phyloP scores from a whole-genome alignment of 768 basidiomycete species.

The Trichaptum fuscoviolaceum region DNA sequence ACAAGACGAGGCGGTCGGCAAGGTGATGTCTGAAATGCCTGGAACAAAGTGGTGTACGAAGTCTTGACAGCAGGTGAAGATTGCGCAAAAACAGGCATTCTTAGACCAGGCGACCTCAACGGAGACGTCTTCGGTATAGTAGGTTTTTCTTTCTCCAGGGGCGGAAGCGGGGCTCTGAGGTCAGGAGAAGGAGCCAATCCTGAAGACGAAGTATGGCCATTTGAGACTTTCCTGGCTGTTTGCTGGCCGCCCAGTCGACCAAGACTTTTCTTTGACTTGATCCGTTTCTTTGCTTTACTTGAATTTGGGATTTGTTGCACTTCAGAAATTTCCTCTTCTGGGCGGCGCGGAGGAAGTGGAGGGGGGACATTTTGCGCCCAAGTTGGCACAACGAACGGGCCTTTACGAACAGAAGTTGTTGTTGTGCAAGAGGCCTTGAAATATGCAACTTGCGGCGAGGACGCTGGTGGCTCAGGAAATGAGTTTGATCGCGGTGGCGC shows the following conservation, averaged over 20 bases:
- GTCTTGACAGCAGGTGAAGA: background rate
- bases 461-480: background rate
- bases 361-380: slow-evolving; percentile 1
- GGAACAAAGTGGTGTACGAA: background rate
- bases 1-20: background rate
- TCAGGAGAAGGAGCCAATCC: background rate
- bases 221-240: background rate
- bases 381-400: background rate
- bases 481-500: background rate
- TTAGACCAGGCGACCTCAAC: background rate
- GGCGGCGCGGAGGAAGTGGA: background rate
- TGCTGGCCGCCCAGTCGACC: background rate
- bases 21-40: slow-evolving; percentile 1
- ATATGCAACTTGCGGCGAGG: background rate
- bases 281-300: background rate
- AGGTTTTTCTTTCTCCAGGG: background rate
- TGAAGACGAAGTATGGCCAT: background rate
- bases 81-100: slow-evolving; percentile 1
- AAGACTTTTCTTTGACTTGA: background rate
- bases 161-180: background rate
- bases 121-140: background rate
- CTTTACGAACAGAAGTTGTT: background rate
- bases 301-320: background rate
- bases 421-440: background rate
- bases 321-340: background rate